phyloP scores from a whole-genome alignment of 129 eudicot species.

The Ambrosia trifida region DNA sequence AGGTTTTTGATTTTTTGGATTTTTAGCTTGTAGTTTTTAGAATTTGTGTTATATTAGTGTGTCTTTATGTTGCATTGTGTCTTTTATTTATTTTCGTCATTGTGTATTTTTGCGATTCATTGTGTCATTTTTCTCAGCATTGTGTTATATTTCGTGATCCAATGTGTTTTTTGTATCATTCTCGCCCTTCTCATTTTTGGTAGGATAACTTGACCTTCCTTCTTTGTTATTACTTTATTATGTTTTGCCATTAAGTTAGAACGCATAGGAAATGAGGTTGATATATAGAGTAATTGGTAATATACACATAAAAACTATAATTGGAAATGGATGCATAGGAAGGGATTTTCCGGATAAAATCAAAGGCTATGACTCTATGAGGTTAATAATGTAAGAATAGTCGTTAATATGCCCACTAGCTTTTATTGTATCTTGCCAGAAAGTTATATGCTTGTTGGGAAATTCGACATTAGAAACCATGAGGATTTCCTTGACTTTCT shows the following conservation, averaged over 20 bases:
- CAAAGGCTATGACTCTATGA: background rate
- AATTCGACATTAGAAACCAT: background rate
- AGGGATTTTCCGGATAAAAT: background rate
- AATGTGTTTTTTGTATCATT: too few species aligned
- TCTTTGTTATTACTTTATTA: background rate
- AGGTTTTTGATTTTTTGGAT: too few species aligned
- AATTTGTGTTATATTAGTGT: too few species aligned
- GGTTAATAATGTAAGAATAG: background rate
- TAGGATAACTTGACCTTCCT: background rate
- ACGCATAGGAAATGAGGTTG: background rate
- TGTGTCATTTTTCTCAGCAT: too few species aligned
- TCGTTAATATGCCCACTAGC: background rate
- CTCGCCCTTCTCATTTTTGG: too few species aligned
- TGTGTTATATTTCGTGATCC: too few species aligned
- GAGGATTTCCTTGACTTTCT: background rate
- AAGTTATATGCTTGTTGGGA: slow-evolving; percentile 4
- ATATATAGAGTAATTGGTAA: background rate
- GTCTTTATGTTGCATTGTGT: too few species aligned
- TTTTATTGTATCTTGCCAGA: background rate
- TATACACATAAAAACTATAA: background rate
- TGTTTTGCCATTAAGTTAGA: background rate
- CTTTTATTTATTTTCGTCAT: too few species aligned
- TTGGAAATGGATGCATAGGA: too few species aligned
- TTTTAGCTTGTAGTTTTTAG: too few species aligned
- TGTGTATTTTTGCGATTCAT: too few species aligned